Evolutionary conservation across 83 land plant genomes (phyloP).

Genomic region (Diphasiastrum complanatum): DNA sequence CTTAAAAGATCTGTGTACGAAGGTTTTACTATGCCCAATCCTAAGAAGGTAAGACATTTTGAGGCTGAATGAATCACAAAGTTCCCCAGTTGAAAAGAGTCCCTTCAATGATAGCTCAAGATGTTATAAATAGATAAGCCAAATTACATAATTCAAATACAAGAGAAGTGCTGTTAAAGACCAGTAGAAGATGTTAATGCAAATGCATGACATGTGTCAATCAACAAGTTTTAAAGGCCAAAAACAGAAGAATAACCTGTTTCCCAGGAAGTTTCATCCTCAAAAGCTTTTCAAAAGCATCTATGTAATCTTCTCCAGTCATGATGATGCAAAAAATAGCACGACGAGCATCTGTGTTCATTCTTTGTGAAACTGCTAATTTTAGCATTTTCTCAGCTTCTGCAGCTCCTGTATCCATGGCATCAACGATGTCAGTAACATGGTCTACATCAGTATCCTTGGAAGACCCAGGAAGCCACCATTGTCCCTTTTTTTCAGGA

Average conservation of each 20-base stretch:
- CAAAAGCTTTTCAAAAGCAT: conserved; percentile 95
- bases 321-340: conserved; percentile 91
- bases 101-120: no score
- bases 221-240: background rate
- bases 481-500: conserved; percentile 93
- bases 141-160: no score
- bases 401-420: conserved; percentile 55
- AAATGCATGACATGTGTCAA: background rate
- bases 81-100: no score
- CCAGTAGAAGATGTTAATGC: no score
- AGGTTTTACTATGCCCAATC: no score
- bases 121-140: no score
- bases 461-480: conserved; percentile 83
- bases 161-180: no score
- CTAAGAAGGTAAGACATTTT: no score
- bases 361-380: conserved; percentile 85
- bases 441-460: conserved; percentile 20
- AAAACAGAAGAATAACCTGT: conserved; percentile 47
- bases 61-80: no score
- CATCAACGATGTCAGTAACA: conserved; percentile 43
- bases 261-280: conserved; percentile 82
- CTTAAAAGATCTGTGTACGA: no score
- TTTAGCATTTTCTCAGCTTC: conserved; percentile 90
- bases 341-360: conserved; percentile 90
- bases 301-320: conserved; percentile 91